Base-by-base conservation (phyloP, 208 protist species). In the Zelonia costaricensis region DNA sequence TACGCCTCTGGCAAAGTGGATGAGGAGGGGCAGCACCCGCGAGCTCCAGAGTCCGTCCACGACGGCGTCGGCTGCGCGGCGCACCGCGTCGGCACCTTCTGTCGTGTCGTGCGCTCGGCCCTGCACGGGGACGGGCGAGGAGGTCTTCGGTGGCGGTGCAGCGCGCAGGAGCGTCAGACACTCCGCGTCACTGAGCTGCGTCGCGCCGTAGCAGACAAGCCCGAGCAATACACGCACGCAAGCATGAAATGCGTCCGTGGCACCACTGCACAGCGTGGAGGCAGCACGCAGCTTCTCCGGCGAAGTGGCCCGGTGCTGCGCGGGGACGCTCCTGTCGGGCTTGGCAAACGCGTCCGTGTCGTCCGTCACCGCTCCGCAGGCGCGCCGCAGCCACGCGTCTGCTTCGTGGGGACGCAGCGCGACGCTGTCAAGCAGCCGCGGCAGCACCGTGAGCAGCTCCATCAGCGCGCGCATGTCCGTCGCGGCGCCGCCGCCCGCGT, bases 371-470 rank as follows among this genome's bases (percentile, higher is more conserved):
- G 45, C 12, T 13, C 45, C 64, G 48, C 46, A 56, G 13, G 48
- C 55, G 25, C 57, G 56, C 3, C 45, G 40, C 31, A 79, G 43
- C n/a, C 62, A 65, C 28, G 60, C 22, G 8, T 51, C 38, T 8
- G 56, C 39, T 38, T 79, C 66, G 22, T 65, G 49, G 13, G 35
- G 5, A 6, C 47, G 38, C 23, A 79, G 30, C 20, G 55, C 42
- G 33, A 28, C 40, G 2, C 39, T 46, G 2, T 58, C 39, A 18
- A 67, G 30, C 16, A 79, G 60, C 3, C 22, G 5, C 8, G 73
- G 73, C 48, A 79, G 22, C 33, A 74, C 8, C 7, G 61, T 36
- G 1, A 79, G 56, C 10, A 70, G 64, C n/a, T 70, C 46, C n/a
- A 70, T 35, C 23, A 74, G 28, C n/a, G 54, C 42, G 8, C 35